Evolutionary conservation across 169 alveolate genomes (phyloP).

Genomic region (Babesia divergens): DNA sequence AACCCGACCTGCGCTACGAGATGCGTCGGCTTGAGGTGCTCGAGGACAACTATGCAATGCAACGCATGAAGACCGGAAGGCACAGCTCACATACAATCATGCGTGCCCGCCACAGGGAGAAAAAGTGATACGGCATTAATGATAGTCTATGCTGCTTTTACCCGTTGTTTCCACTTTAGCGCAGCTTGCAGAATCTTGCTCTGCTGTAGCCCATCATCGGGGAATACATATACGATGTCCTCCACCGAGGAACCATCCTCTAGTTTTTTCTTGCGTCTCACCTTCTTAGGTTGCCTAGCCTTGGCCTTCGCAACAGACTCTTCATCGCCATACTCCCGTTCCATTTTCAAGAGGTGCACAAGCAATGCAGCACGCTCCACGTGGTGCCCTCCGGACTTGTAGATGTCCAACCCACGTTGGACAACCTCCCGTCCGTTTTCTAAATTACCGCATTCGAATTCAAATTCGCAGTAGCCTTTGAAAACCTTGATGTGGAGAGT

Average conservation of each 20-base stretch:
- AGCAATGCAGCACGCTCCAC: slow-evolving; percentile 77
- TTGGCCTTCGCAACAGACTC: slow-evolving; percentile 59
- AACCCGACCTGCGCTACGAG: slow-evolving; percentile 45
- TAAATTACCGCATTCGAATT: slow-evolving; percentile 58
- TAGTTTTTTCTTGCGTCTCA: slow-evolving; percentile 64
- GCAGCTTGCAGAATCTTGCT: slow-evolving; percentile 63
- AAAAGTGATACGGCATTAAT: slow-evolving; percentile 16
- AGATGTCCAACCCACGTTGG: slow-evolving; percentile 72
- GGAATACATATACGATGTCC: slow-evolving; percentile 73
- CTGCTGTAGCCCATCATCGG: slow-evolving; percentile 74
- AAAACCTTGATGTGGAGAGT: slow-evolving; percentile 88
- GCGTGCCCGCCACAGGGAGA: slow-evolving; percentile 51
- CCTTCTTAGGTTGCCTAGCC: slow-evolving; percentile 73
- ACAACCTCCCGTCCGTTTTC: slow-evolving; percentile 69
- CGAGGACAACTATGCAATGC: slow-evolving; percentile 63
- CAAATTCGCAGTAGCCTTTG: slow-evolving; percentile 73
- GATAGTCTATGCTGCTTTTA: background rate
- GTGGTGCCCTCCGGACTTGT: slow-evolving; percentile 66
- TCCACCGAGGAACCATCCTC: slow-evolving; percentile 67
- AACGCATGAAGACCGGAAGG: slow-evolving; percentile 72
- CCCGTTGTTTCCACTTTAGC: slow-evolving; percentile 41
- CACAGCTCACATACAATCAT: slow-evolving; percentile 71
- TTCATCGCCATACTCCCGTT: slow-evolving; percentile 62
- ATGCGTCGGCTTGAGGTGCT: slow-evolving; percentile 24
- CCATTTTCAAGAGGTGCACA: slow-evolving; percentile 61